Percentiles rank a stretch among this genome's conserved stretches.
Evolutionary conservation across 2,329 filamentous ascomycete species (phyloP).

Genomic region (Didymellaceae sp.): DNA sequence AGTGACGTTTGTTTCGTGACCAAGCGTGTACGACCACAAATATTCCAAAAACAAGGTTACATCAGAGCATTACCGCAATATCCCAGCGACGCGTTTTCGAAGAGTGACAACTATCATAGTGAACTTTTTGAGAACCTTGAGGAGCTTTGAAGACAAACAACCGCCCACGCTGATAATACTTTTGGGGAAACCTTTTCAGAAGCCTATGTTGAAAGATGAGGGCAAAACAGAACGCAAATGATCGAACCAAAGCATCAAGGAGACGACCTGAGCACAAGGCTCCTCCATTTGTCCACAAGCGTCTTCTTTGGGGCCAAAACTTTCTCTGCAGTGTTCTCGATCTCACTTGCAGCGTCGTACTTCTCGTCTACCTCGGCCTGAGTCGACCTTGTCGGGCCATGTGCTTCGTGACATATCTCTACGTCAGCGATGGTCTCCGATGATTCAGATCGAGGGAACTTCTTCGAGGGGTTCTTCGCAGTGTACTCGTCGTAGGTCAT

Average conservation of each 20-base stretch:
- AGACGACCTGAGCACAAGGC: conserved; percentile 2
- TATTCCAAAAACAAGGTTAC: too few species aligned
- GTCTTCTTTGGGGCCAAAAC: neutral
- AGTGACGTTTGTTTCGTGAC: too few species aligned
- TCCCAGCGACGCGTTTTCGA: too few species aligned
- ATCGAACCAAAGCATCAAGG: neutral
- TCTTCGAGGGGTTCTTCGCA: conserved; percentile 32
- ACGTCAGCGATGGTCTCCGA: conserved; percentile 36
- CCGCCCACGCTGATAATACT: neutral
- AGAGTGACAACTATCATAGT: too few species aligned
- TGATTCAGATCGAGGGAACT: conserved; percentile 28
- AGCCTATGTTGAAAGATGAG: too few species aligned
- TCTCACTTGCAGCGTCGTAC: neutral
- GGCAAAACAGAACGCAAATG: neutral
- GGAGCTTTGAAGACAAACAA: neutral
- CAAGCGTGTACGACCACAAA: too few species aligned
- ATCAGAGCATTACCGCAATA: too few species aligned
- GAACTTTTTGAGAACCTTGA: neutral
- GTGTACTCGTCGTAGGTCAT: conserved; percentile 63
- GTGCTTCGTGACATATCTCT: conserved; percentile 25
- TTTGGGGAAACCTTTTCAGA: neutral
- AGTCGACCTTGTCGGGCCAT: neutral
- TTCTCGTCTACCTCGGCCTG: neutral
- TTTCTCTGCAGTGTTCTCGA: neutral
- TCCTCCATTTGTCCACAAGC: neutral